Conservation (phyloP, 495 filamentous ascomycete species). For the Podospora didyma region DNA sequence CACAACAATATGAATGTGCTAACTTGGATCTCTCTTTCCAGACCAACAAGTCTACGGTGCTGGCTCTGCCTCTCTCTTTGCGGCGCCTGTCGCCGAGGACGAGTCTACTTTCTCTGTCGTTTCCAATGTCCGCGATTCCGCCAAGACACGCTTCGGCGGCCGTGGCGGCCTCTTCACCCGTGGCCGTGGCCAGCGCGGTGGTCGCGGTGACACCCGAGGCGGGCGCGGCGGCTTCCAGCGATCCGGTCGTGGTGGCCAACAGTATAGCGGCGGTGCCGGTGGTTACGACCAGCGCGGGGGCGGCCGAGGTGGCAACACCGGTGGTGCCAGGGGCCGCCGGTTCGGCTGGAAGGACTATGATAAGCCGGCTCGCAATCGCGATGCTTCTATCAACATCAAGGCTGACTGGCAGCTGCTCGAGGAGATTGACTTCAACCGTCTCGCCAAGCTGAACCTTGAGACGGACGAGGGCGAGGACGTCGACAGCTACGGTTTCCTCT, state of each 20-base stretch:
- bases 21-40: constrained; percentile 27
- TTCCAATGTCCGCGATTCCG: constrained; percentile 81
- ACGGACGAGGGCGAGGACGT: constrained; percentile 91
- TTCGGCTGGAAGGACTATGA: constrained; percentile 99
- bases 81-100: constrained; percentile 86
- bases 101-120: constrained; percentile 97
- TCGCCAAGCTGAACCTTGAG: constrained; percentile 92
- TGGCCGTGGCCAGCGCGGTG: constrained; percentile 76
- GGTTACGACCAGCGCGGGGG: constrained; percentile 57
- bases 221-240: constrained; percentile 55
- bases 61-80: constrained; percentile 80
- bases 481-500: constrained; percentile 91
- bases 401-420: constrained; percentile 93
- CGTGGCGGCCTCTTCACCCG: constrained; percentile 83
- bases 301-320: constrained; percentile 52
- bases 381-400: constrained; percentile 90
- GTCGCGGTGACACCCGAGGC: constrained; percentile 63
- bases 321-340: constrained; percentile 60
- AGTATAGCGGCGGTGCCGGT: constrained; percentile 29
- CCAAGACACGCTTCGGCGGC: constrained; percentile 84
- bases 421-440: constrained; percentile 96
- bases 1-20: neutral
- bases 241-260: constrained; percentile 40
- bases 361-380: constrained; percentile 93
- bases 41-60: constrained; percentile 97